Percentiles rank a stretch among this genome's conserved stretches.
Conservation (phyloP, 306 rosid genomes). For the Dryas octopetala region DNA sequence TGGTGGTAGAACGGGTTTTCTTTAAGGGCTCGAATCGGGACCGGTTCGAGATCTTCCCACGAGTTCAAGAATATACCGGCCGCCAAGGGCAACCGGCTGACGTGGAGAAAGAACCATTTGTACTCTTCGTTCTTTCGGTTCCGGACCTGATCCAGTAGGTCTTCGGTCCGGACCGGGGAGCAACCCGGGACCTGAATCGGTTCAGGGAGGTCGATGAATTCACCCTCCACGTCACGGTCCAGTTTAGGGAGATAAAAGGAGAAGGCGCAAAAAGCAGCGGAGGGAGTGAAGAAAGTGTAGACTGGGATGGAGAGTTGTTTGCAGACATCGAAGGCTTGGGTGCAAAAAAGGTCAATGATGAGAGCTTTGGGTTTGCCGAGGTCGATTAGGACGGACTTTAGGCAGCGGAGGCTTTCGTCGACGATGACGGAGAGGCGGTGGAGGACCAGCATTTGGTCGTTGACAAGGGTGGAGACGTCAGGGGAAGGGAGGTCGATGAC, state of each 20-base stretch:
- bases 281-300: slow-evolving; percentile 41
- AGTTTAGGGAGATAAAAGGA: slow-evolving; percentile 35
- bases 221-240: slow-evolving; percentile 43
- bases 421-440: slow-evolving; percentile 31
- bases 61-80: slow-evolving; percentile 39
- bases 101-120: slow-evolving; percentile 33
- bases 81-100: slow-evolving; percentile 31
- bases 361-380: slow-evolving; percentile 32
- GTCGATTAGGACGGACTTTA: slow-evolving; percentile 26
- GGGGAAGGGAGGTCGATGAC: slow-evolving; percentile 39
- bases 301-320: slow-evolving; percentile 28
- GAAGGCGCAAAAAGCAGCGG: slow-evolving; percentile 36
- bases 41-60: slow-evolving; percentile 46
- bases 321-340: slow-evolving; percentile 45
- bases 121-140: slow-evolving; percentile 41
- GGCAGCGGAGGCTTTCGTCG: slow-evolving; percentile 18
- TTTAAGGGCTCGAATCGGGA: slow-evolving; percentile 27
- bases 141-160: slow-evolving; percentile 39
- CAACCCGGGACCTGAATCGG: slow-evolving; percentile 46
- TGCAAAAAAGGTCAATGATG: slow-evolving; percentile 42
- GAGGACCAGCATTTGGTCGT: not conserved
- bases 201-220: slow-evolving; percentile 47
- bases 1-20: slow-evolving; percentile 35
- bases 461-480: slow-evolving; percentile 16
- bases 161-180: slow-evolving; percentile 29